Base-by-base conservation (phyloP, 108 stramenopile species). In the Ochromonas danica region DNA sequence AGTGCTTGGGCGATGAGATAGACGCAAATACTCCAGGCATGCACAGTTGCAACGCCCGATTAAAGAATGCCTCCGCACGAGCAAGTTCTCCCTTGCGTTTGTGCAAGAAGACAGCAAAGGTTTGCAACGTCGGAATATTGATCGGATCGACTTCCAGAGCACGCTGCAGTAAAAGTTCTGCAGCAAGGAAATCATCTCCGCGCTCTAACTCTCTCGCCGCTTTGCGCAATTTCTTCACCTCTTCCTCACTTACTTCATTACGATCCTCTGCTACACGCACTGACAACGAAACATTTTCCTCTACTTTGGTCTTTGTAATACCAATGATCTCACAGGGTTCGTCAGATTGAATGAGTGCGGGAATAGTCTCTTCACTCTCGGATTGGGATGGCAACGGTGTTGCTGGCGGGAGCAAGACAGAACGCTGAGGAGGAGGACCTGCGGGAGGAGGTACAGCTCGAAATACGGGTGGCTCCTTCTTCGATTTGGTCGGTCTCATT, bases 41-140 rank as follows among this genome's bases (percentile, higher is more conserved):
- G 40, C 10, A 30, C 3, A 75, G 3, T 31, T 31, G 17, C 63
- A 67, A 31, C 10, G 17, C 14, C n/a, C 72, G 43, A 75, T 60
- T 45, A 41, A 57, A 75, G 38, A 75, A 75, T 36, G 72, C 72
- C 38, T 75, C 72, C 14, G 72, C 72, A 28, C 72, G 72, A 33
- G 45, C 72, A 6, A 75, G 28, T 75, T 75, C 72, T 27, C 72
- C 72, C 38, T 75, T 75, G 3, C 25, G 3, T 10, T 27, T 3
- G 31, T 75, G 72, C 22, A 75, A 60, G 31, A 75, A 75, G 6
- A 27, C 10, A 3, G 72, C 72, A 75, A 75, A 33, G 3, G 40
- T 10, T 31, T 75, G 45, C 3, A 75, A 33, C 14, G 35, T 36
- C 10, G 3, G 36, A 75, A 75, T 60, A 75, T 75, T 60, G 3